These are phyloP conservation scores for Dictyophora rubrovolvata DNA, from an alignment of 768 basidiomycete species.

Conservation along the genomic window DNA sequence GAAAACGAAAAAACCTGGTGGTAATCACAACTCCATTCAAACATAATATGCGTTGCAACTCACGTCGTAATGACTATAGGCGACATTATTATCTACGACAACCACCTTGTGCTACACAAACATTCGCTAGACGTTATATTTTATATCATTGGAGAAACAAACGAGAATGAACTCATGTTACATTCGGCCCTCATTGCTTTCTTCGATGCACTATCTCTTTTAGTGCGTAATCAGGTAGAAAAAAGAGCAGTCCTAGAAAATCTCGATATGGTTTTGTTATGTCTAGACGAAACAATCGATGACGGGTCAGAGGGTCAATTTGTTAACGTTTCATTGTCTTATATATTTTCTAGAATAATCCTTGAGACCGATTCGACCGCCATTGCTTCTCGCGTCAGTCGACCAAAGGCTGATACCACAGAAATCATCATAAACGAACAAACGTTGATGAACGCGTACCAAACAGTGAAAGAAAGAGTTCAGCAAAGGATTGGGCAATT, in stretches of 20 bases:
- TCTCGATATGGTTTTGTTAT: conserved; percentile 82
- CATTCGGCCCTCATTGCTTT: conserved; percentile 75
- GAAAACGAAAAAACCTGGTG: conserved; percentile 90
- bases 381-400: conserved; percentile 90
- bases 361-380: conserved; percentile 93
- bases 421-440: conserved; percentile 99
- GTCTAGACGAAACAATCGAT: conserved; percentile 94
- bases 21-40: conserved; percentile 32
- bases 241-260: conserved; percentile 93
- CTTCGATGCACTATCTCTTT: conserved; percentile 73
- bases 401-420: conserved; percentile 85
- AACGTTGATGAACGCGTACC: conserved; percentile 87
- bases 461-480: conserved; percentile 79
- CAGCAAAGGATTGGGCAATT: conserved; percentile 74
- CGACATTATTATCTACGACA: conserved; percentile 88
- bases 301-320: conserved; percentile 63
- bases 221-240: conserved; percentile 88
- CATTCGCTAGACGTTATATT: conserved; percentile 93
- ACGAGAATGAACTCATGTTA: conserved; percentile 95
- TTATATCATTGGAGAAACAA: conserved; percentile 80
- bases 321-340: not conserved
- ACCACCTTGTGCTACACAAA: conserved; percentile 85
- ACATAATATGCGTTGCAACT: not conserved
- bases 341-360: conserved; percentile 56
- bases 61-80: conserved; percentile 33